Evolutionary conservation across 2,329 filamentous ascomycete genomes (phyloP).

Genomic region (Cladosporium sp.): DNA sequence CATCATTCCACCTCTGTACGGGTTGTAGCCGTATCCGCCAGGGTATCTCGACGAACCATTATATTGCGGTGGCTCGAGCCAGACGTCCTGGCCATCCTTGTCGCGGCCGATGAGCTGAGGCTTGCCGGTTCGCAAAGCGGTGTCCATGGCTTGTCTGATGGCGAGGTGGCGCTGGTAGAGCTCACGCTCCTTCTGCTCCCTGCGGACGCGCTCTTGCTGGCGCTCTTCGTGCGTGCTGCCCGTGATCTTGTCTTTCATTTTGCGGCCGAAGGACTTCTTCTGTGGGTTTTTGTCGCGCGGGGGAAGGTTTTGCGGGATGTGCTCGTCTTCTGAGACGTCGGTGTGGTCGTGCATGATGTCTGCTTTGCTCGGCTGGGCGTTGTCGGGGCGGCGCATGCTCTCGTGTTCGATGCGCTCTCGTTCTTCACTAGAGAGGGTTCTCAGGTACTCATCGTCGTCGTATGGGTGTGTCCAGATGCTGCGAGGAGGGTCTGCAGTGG

Average conservation of each 20-base stretch:
- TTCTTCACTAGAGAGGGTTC: constrained; percentile 51
- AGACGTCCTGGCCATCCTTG: constrained; percentile 57
- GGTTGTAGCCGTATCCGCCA: constrained; percentile 32
- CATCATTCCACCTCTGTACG: constrained; percentile 34
- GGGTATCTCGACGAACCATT: constrained; percentile 28
- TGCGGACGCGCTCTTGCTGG: constrained; percentile 46
- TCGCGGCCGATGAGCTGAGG: constrained; percentile 60
- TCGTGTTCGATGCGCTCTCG: constrained; percentile 49
- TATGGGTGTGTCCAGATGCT: constrained; percentile 65
- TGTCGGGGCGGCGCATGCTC: constrained; percentile 37
- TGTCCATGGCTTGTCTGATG: constrained; percentile 54
- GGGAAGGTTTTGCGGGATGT: constrained; percentile 33
- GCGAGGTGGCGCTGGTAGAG: constrained; percentile 57
- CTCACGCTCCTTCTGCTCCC: constrained; percentile 54
- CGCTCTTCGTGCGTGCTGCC: constrained; percentile 59
- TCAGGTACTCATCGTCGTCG: constrained; percentile 59
- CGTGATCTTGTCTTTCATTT: constrained; percentile 62
- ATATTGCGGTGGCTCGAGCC: constrained; percentile 57
- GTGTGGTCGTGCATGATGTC: constrained; percentile 51
- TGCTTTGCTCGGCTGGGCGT: constrained; percentile 37
- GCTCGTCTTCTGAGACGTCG: constrained; percentile 46
- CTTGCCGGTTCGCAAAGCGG: constrained; percentile 56
- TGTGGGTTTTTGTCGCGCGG: constrained; percentile 22
- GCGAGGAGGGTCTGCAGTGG: constrained; percentile 54
- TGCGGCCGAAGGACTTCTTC: constrained; percentile 51